Evolutionary conservation across 2,329 filamentous ascomycete species (phyloP).

Genomic region (Camillea tinctor): DNA sequence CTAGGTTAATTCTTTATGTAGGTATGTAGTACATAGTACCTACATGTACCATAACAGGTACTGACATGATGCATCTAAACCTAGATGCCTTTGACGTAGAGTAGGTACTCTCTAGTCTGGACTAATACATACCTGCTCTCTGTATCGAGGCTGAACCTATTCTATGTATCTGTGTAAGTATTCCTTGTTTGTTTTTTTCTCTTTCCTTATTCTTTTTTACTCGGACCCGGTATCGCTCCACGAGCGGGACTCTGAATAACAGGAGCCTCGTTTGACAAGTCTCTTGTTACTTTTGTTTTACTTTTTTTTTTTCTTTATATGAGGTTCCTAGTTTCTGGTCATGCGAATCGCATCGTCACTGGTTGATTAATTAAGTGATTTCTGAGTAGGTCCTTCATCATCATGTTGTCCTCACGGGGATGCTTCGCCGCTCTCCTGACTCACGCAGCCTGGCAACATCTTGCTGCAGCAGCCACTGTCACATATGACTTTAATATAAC

Average conservation of each 20-base stretch:
- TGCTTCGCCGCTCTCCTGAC: constrained; percentile 12
- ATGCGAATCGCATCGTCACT: neutral
- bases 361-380: no score
- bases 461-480: constrained; percentile 45
- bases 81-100: no score
- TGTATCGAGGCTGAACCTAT: neutral
- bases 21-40: neutral
- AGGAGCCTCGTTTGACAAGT: neutral
- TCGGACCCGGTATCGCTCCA: neutral
- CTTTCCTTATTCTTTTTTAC: neutral
- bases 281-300: neutral
- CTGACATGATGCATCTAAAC: no score
- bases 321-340: no score
- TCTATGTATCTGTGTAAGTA: neutral
- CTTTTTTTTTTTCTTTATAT: neutral
- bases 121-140: neutral
- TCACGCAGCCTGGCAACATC: constrained; percentile 16
- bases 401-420: constrained; percentile 14
- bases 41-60: no score
- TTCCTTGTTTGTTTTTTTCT: no score
- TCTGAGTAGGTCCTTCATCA: constrained; percentile 3
- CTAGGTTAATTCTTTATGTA: no score
- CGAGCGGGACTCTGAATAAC: neutral
- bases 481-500: constrained; percentile 66
- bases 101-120: no score